A percentile compares a stretch with the other conserved stretches of the same genome.
phyloP scores from a whole-genome alignment of 2,329 filamentous ascomycete species.

The Chalaropsis ovoidea region DNA sequence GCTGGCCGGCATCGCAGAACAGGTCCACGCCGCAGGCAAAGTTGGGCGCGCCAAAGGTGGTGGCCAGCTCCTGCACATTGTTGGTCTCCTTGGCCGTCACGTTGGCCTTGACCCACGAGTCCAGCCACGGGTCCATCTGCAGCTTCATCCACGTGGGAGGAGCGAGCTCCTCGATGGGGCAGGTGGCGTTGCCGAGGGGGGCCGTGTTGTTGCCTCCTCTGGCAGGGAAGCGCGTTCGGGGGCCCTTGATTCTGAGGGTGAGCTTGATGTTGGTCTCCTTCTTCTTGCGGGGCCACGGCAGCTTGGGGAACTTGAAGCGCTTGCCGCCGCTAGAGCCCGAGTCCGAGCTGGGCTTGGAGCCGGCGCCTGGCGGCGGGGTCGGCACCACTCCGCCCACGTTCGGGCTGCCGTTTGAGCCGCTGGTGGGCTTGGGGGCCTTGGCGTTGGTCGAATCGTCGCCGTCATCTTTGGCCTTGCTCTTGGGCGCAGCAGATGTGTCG shows the following conservation, averaged over 20 bases:
- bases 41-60: conserved; percentile 25
- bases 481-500: background rate
- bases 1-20: conserved; percentile 26
- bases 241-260: background rate
- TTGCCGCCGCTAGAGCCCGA: background rate
- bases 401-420: background rate
- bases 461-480: background rate
- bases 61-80: conserved; percentile 24
- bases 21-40: conserved; percentile 25
- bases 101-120: conserved; percentile 22
- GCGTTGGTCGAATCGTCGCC: background rate
- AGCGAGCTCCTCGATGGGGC: conserved; percentile 2
- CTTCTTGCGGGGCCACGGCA: conserved; percentile 1
- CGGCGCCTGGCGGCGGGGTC: too few species aligned
- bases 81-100: conserved; percentile 14
- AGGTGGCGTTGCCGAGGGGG: background rate
- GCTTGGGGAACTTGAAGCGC: background rate
- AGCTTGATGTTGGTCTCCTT: background rate
- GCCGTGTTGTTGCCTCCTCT: background rate
- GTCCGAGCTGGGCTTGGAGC: background rate
- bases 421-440: background rate
- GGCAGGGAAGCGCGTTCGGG: background rate
- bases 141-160: conserved; percentile 9
- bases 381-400: background rate
- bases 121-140: conserved; percentile 20